A percentile compares a stretch with the other conserved stretches of the same genome.
Evolutionary conservation across 73 alveolate species (phyloP).

Genomic region (Paramecium bursaria): DNA sequence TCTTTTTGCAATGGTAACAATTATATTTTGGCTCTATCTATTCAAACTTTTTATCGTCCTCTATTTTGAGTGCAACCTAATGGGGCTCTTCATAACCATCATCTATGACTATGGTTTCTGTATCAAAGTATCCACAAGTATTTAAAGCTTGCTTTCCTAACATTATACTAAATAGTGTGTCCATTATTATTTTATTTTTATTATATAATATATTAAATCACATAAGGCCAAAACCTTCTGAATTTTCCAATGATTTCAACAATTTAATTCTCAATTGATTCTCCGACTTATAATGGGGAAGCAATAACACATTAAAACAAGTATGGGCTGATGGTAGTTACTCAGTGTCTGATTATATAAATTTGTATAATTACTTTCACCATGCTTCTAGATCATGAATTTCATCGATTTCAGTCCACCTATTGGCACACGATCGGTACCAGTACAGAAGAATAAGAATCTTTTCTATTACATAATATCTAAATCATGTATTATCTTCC

Average conservation of each 20-base stretch:
- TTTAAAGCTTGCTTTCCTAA: neutral
- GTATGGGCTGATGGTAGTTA: constrained; percentile 97
- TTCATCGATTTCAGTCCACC: constrained; percentile 77
- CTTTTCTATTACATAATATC: constrained; percentile 72
- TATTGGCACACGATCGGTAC: constrained; percentile 86
- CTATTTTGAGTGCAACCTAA: neutral
- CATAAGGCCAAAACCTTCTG: constrained; percentile 98
- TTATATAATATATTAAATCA: neutral
- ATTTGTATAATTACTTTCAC: too few species aligned
- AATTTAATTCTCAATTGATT: constrained; percentile 84
- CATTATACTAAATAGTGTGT: neutral
- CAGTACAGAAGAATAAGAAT: constrained; percentile 82
- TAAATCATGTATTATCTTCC: constrained; percentile 83
- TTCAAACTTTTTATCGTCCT: neutral
- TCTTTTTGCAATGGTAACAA: too few species aligned
- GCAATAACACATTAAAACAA: constrained; percentile 94
- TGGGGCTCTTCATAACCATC: neutral
- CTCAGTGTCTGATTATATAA: constrained; percentile 78
- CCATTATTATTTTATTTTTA: neutral
- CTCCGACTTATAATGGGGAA: constrained; percentile 91
- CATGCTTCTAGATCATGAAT: constrained; percentile 75
- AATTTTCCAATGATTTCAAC: constrained; percentile 88
- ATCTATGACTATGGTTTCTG: neutral
- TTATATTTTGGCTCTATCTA: too few species aligned
- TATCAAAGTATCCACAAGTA: neutral